phyloP scores from a whole-genome alignment of 2,329 filamentous ascomycete species.

The Alternaria novae-zelandiae region DNA sequence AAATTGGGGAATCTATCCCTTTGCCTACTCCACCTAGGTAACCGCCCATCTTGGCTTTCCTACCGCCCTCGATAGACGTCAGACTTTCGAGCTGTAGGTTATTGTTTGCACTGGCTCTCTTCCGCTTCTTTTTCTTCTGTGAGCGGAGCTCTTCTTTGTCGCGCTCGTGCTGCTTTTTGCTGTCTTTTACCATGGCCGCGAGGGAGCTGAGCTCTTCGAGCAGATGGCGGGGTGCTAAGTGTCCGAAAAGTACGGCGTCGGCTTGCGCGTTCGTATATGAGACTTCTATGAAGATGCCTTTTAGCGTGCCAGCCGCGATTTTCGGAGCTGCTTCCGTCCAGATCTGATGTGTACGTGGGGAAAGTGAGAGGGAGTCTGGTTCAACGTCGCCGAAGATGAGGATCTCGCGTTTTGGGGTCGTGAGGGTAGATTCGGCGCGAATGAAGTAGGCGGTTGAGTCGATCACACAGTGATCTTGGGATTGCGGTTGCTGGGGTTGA shows the following conservation, averaged over 20 bases:
- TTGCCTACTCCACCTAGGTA: conserved; percentile 5
- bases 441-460: conserved; percentile 96
- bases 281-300: conserved; percentile 92
- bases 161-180: conserved; percentile 44
- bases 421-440: conserved; percentile 64
- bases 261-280: conserved; percentile 84
- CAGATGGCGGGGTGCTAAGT: conserved; percentile 83
- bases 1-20: conserved; percentile 22
- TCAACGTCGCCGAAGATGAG: conserved; percentile 97
- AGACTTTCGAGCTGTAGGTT: conserved; percentile 32
- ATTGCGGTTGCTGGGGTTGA: conserved; percentile 24
- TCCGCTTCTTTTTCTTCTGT: conserved; percentile 65
- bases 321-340: conserved; percentile 92
- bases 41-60: conserved; percentile 24
- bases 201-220: conserved; percentile 78
- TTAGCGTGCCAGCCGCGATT: conserved; percentile 73
- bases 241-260: conserved; percentile 82
- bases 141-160: conserved; percentile 38
- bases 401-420: conserved; percentile 64
- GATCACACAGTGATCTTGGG: conserved; percentile 65
- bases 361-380: conserved; percentile 82
- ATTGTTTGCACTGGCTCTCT: conserved; percentile 57
- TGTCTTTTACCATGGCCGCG: conserved; percentile 71
- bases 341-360: conserved; percentile 78
- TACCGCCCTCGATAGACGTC: background rate